Base-by-base conservation (phyloP, 148 eudicot genomes). In the Hydrangea macrophylla region DNA sequence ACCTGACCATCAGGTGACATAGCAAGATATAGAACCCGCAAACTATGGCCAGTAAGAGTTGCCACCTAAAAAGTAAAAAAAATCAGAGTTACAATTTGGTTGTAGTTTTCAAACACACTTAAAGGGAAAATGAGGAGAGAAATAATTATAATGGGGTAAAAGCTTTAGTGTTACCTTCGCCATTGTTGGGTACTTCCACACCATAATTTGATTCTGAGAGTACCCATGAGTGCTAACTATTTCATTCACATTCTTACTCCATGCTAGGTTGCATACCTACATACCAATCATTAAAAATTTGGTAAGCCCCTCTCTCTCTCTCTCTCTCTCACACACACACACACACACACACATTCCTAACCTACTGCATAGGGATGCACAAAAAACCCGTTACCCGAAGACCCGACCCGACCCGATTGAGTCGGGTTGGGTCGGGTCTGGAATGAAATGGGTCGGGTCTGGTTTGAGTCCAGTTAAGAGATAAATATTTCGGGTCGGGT, bases 171-270 rank as follows among this genome's bases (percentile, higher is more conserved):
- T 35, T 82, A 90, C 97, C 96, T 94, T 94, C 7, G 86, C 60
- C 68, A 94, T 76, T 54, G 97, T 80, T 65, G 99, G 99, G 68
- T 94, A 94, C 70, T 89, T 94, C 99, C 99, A 94, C 68, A 94
- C 92, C 99, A 94, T 94, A 17, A 94, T 79, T 70, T 94, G 99
- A 71, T 94, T 94, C 82, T 94, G 99, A 9, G 99, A 94, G 70
- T 94, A 94, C 35, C 99, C 99, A 77, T 94, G 99, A 58, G 99
- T 94, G 96, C 99, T 94, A 10, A 94, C 99, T 25, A 94, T 24
- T 70, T 94, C 99, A 64, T 94, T 94, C 80, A 94, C 99, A 74
- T 94, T 94, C 79, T 91, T 91, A 75, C 99, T 91, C 99, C 99
- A 94, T n/a, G 97, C 97, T 26, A 94, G 90, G 76, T 91, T 94